Conservation (phyloP, 441 rosid species). For the Metrosideros polymorpha region DNA sequence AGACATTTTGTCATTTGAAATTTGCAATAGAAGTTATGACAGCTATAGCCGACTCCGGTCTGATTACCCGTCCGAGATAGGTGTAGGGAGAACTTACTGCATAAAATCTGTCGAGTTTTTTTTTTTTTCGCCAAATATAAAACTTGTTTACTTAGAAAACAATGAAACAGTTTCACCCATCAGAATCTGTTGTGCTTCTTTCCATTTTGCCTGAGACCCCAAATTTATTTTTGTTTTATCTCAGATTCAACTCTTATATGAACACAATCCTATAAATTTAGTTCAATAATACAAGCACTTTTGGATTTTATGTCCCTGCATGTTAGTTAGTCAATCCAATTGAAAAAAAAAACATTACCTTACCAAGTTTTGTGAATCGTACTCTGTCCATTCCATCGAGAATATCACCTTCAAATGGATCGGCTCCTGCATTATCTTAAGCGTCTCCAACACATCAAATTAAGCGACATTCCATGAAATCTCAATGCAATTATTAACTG, state of each 20-base stretch:
- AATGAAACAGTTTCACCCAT: not conserved
- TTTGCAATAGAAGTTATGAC: not conserved
- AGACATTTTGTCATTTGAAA: not conserved
- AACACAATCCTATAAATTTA: not conserved
- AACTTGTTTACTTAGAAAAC: not conserved
- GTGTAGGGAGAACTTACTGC: not conserved
- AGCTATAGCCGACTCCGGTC: not conserved
- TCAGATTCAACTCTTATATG: not conserved
- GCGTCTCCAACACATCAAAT: not conserved
- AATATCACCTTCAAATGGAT: accelerated
- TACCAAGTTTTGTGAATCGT: not conserved
- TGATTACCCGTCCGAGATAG: not conserved
- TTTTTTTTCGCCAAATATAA: not conserved
- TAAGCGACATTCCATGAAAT: not conserved
- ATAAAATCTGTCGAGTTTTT: not conserved
- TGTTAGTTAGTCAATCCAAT: accelerated
- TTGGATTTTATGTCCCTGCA: not conserved
- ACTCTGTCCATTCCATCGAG: not conserved
- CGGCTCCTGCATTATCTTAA: not conserved
- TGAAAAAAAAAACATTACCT: not conserved
- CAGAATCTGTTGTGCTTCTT: not conserved
- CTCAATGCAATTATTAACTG: accelerated
- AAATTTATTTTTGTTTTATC: not conserved
- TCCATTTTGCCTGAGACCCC: not conserved
- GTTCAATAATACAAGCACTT: not conserved